Evolutionary conservation across 768 basidiomycete genomes (phyloP), one percentile per base, ranked within the genome.

Genomic region (Rubroboletus pulcherrimus): DNA sequence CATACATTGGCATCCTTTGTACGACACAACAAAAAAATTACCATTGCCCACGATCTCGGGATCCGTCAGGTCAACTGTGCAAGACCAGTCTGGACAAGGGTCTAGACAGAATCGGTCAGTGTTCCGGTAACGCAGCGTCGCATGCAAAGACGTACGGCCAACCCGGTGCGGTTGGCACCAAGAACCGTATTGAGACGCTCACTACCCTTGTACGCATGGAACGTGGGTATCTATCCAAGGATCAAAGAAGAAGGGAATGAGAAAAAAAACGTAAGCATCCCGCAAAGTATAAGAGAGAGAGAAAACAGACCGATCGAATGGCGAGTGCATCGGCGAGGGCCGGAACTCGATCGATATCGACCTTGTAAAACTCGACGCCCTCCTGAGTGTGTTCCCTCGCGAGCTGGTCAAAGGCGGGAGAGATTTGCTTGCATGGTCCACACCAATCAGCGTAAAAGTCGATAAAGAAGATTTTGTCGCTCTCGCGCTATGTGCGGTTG

Each of bases 341-440:
- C 0, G 58, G 37, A 45, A 78, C 76, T 6, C 72, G 71, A 62
- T 92, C 89, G 24, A 88, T 79, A 59, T 92, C 83, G 56, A 90
- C 79, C 69, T 88, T 91, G 78, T 83, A 86, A 73, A 87, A 91
- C 17, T 74, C 74, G 56, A 85, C 64, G 8, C 59, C 66, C 1
- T 63, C 51, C 40, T 54, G 57, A 4, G 64, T 55, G 0, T 49
- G 43, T 12, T 57, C 12, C 1, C 17, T 0, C 0, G 56, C 53
- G 5, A 55, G 30, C 1, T 7, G 0, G 3, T 60, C 30, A 15
- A 67, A 70, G 0, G 2, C 0, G 12, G 67, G 70, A 0, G 64
- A 63, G 5, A 66, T 66, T 0, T 3, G 0, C 15, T 1, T 57
- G 49, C 64, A 66, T 5, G 64, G 64, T 21, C 53, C 59, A 58